Evolutionary conservation across 2,329 filamentous ascomycete species (phyloP).

Genomic region (Verticillium nubilum): DNA sequence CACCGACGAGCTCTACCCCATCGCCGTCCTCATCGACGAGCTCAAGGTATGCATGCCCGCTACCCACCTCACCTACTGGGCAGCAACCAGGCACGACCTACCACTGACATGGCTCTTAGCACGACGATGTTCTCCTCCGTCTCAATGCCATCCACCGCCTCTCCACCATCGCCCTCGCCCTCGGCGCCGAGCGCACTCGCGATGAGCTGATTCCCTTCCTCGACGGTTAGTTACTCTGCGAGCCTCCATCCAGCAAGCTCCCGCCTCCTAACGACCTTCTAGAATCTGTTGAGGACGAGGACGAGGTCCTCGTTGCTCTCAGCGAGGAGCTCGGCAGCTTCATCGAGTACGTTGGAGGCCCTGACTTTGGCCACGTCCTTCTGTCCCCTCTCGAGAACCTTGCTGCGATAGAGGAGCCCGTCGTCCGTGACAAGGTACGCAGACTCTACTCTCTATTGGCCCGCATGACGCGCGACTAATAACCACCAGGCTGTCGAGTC

Average conservation of each 20-base stretch:
- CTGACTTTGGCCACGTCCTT: slow-evolving; percentile 91
- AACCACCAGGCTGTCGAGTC: slow-evolving; percentile 82
- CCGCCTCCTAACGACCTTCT: slow-evolving; percentile 14
- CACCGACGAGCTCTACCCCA: slow-evolving; percentile 98
- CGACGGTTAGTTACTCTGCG: slow-evolving; percentile 65
- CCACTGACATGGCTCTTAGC: slow-evolving; percentile 45
- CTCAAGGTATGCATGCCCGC: slow-evolving; percentile 69
- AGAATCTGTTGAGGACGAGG: slow-evolving; percentile 99
- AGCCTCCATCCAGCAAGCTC: background rate
- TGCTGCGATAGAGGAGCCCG: slow-evolving; percentile 94
- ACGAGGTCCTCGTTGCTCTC: slow-evolving; percentile 93
- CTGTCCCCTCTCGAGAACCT: slow-evolving; percentile 96
- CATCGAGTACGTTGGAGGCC: slow-evolving; percentile 94
- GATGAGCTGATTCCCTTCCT: slow-evolving; percentile 99
- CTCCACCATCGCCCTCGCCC: slow-evolving; percentile 93
- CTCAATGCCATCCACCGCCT: slow-evolving; percentile 98
- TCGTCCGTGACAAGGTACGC: slow-evolving; percentile 91
- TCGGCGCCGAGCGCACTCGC: slow-evolving; percentile 92
- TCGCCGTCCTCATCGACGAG: slow-evolving; percentile 99
- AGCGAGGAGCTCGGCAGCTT: slow-evolving; percentile 96
- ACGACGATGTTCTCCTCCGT: slow-evolving; percentile 96
- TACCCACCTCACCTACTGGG: background rate
- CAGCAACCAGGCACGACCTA: background rate
- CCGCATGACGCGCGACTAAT: slow-evolving; percentile 5
- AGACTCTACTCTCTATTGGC: slow-evolving; percentile 8